Conservation (phyloP, 2,329 filamentous ascomycete genomes). For the Alternaria sp. region DNA sequence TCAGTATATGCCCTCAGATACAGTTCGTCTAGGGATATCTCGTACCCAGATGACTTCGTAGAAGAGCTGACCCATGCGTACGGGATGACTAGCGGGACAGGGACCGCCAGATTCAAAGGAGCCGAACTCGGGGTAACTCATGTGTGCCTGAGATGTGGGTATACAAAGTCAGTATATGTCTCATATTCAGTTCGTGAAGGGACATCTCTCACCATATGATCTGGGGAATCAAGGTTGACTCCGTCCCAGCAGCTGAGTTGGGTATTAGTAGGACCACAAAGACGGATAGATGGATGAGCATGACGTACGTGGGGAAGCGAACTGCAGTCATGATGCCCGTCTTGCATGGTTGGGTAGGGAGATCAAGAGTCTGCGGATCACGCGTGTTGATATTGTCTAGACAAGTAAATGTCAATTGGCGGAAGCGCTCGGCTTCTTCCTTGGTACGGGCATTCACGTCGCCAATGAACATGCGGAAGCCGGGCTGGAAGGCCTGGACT, state of each 20-base stretch:
- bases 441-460: constrained; percentile 40
- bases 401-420: constrained; percentile 58
- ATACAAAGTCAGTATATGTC: no score
- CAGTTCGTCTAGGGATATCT: no score
- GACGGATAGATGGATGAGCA: background rate
- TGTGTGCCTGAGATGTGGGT: constrained; percentile 13
- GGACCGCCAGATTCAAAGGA: constrained; percentile 52
- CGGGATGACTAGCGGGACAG: constrained; percentile 61
- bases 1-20: no score
- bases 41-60: constrained; percentile 35
- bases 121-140: constrained; percentile 34
- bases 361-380: constrained; percentile 52
- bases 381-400: constrained; percentile 52
- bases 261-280: background rate
- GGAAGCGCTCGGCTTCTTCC: constrained; percentile 50
- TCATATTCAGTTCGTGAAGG: no score
- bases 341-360: constrained; percentile 52
- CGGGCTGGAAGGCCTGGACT: constrained; percentile 54
- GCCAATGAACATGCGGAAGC: constrained; percentile 41
- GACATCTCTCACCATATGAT: constrained; percentile 41
- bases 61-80: constrained; percentile 35
- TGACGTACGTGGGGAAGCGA: constrained; percentile 48
- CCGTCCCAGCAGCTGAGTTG: constrained; percentile 34
- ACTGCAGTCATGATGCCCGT: constrained; percentile 57
- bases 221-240: constrained; percentile 32